phyloP scores from a whole-genome alignment of 2,329 filamentous ascomycete genomes.

The Penicillium nordicum region DNA sequence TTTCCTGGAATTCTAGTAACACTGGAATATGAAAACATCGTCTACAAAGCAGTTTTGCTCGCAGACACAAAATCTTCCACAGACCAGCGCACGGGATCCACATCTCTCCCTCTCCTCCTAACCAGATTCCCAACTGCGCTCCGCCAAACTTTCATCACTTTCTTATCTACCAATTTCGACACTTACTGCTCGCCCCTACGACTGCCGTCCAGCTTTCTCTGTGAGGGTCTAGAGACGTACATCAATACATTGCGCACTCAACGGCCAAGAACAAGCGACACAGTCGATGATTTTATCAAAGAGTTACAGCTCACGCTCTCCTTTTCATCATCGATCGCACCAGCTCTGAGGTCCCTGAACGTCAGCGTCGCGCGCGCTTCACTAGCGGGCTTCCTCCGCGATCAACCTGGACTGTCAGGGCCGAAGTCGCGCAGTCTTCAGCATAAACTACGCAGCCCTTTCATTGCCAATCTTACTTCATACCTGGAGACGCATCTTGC shows the following conservation, averaged over 20 bases:
- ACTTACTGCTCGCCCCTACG: slow-evolving; percentile 45
- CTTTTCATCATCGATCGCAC: slow-evolving; percentile 35
- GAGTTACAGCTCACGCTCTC: slow-evolving; percentile 41
- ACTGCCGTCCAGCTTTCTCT: slow-evolving; percentile 46
- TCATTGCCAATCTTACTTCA: slow-evolving; percentile 26
- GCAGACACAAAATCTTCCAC: slow-evolving; percentile 30
- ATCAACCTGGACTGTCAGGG: neutral
- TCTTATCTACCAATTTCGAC: slow-evolving; percentile 51
- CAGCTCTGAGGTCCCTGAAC: slow-evolving; percentile 34
- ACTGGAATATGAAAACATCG: slow-evolving; percentile 50
- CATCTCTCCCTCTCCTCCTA: slow-evolving; percentile 50
- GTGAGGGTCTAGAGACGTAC: slow-evolving; percentile 43
- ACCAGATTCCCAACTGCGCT: slow-evolving; percentile 51
- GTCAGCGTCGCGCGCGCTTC: slow-evolving; percentile 34
- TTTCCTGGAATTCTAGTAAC: slow-evolving; percentile 46
- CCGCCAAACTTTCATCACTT: slow-evolving; percentile 49
- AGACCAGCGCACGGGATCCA: slow-evolving; percentile 36
- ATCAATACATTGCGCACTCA: slow-evolving; percentile 18
- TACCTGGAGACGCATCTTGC: slow-evolving; percentile 41
- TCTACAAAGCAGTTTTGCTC: slow-evolving; percentile 52
- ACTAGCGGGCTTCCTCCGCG: slow-evolving; percentile 19
- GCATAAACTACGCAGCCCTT: slow-evolving; percentile 10
- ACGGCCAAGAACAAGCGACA: neutral
- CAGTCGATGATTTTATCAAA: slow-evolving; percentile 34
- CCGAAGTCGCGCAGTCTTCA: slow-evolving; percentile 10